Evolutionary conservation across 73 alveolate genomes (phyloP), one percentile per base, ranked within the genome.

Genomic region (Symbiodinium pilosum): DNA sequence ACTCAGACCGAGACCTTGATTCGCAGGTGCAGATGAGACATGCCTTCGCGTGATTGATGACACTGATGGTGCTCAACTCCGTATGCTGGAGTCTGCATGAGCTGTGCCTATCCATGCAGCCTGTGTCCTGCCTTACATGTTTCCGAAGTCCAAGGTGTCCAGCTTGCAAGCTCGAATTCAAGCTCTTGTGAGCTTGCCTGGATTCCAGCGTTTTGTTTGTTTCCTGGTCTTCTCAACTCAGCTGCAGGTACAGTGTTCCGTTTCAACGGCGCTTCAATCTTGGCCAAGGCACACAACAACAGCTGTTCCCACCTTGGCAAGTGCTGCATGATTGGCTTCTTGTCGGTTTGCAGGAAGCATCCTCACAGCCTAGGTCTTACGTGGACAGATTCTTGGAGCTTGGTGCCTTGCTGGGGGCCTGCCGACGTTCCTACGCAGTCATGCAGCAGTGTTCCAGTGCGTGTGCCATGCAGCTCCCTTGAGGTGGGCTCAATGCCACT

Each of bases 241-340:
- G 34, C 26, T 54, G 75, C 52, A 91, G 97, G 97, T 91, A 91
- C 97, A 30, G 97, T 91, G 40, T 91, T 91, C 87, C 87, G 97
- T 36, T 91, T 59, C 81, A 91, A 68, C 52, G 97, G 97, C 40
- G 97, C 97, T 34, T 85, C 77, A 32, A 91, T 91, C 88, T 43
- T 91, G 32, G 86, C 77, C 81, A 91, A 91, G 87, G 39, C 40
- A 26, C 38, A 68, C 81, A 68, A 68, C 47, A 56, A 75, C 94
- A 69, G 95, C 51, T 89, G 95, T n/a, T 8, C 32, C 40, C 47
- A 41, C 47, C 95, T 89, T 2, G 43, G 44, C 18, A 24, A 54
- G 24, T 14, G 71, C 28, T 24, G 26, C 71, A 14, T 24, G 71
- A 21, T 4, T 54, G 71, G n/a, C 30, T 54, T 30, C n/a, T 54